Conservation (phyloP, 148 eudicot genomes). For the Vaccinium corymbosum region DNA sequence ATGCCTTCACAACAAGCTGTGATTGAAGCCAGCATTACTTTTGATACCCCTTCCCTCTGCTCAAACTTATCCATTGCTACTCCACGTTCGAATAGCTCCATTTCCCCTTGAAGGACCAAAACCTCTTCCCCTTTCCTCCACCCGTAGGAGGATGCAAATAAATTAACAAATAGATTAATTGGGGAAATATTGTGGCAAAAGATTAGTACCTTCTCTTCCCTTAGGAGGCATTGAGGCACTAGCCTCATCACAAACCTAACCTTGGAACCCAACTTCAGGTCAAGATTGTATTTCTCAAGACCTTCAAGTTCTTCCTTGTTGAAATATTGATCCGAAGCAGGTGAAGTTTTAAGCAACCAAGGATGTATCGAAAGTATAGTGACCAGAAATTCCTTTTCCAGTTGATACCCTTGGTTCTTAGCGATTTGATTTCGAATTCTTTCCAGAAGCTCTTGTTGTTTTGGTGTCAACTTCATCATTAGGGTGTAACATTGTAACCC, state of each 20-base stretch:
- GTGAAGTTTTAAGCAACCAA: slow-evolving; percentile 74
- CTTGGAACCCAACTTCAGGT: slow-evolving; percentile 76
- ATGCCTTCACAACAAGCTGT: slow-evolving; percentile 93
- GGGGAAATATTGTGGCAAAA: slow-evolving; percentile 98
- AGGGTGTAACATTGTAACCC: slow-evolving; percentile 82
- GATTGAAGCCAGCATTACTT: slow-evolving; percentile 82
- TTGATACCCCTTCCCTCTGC: slow-evolving; percentile 77
- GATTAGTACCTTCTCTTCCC: slow-evolving; percentile 75
- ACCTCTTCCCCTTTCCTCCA: slow-evolving; percentile 84
- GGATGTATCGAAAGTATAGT: slow-evolving; percentile 94
- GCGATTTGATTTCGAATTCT: slow-evolving; percentile 64
- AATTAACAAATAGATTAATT: slow-evolving; percentile 64
- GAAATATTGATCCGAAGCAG: slow-evolving; percentile 69
- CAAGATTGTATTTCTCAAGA: slow-evolving; percentile 66
- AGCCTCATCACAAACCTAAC: slow-evolving; percentile 80
- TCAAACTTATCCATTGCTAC: slow-evolving; percentile 87
- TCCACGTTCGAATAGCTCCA: slow-evolving; percentile 91
- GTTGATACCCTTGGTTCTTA: slow-evolving; percentile 70
- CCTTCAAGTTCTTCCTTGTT: slow-evolving; percentile 46
- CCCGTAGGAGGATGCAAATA: slow-evolving; percentile 59
- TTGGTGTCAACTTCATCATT: slow-evolving; percentile 89
- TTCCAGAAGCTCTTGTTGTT: slow-evolving; percentile 65
- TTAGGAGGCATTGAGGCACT: slow-evolving; percentile 63
- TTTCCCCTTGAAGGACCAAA: slow-evolving; percentile 78
- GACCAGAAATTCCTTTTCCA: slow-evolving; percentile 86